phyloP scores from a whole-genome alignment of 2,329 filamentous ascomycete genomes.

The Xylaria polymorpha region DNA sequence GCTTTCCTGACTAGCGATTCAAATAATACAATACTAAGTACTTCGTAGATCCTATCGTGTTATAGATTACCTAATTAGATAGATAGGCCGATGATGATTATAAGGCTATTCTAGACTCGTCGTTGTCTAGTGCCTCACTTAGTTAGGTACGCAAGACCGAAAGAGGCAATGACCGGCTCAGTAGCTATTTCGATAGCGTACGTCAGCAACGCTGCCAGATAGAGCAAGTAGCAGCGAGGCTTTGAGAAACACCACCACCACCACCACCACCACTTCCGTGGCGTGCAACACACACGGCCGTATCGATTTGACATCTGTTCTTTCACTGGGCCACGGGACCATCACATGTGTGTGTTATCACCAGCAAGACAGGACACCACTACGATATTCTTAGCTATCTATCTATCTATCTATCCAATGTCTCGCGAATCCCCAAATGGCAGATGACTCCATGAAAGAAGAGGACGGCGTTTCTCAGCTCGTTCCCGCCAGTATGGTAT shows the following conservation, averaged over 20 bases:
- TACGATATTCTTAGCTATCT: neutral
- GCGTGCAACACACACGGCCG: neutral
- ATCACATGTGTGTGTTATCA: neutral
- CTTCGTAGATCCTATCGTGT: neutral
- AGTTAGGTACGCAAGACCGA: neutral
- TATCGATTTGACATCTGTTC: neutral
- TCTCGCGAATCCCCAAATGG: neutral
- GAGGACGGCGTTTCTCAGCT: neutral
- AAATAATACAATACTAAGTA: neutral
- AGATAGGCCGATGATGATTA: neutral
- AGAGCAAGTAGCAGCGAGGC: neutral
- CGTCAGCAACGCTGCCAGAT: neutral
- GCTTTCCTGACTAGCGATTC: no score
- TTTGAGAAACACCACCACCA: neutral
- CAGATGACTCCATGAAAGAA: neutral
- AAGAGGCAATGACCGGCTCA: neutral
- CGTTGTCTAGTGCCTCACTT: no score
- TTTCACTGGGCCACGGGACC: neutral
- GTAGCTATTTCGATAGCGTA: neutral
- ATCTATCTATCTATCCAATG: neutral
- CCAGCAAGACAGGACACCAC: neutral
- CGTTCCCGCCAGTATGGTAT: constrained; percentile 9
- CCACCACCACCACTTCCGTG: neutral
- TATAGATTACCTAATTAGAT: neutral
- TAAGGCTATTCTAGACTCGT: no score